A percentile compares a stretch with the other conserved stretches of the same genome.
phyloP scores from a whole-genome alignment of 2,329 filamentous ascomycete genomes.

The Beauveria australis region DNA sequence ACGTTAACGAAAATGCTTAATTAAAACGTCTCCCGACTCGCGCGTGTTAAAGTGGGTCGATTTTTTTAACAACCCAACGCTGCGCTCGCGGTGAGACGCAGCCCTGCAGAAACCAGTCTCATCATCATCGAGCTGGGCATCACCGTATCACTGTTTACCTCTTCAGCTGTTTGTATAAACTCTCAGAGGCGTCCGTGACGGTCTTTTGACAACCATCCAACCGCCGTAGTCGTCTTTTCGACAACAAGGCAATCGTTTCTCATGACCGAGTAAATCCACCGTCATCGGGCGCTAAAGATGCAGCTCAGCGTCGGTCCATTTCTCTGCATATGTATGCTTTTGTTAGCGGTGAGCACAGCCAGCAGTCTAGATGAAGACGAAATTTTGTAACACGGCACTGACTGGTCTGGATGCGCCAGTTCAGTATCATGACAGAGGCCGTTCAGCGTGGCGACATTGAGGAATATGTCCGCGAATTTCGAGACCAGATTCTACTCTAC shows the following conservation, averaged over 20 bases:
- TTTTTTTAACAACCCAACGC: too few relatives aligned
- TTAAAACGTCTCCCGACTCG: too few relatives aligned
- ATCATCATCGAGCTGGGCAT: background rate
- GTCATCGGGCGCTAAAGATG: background rate
- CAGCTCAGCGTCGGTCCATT: background rate
- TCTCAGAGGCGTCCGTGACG: too few relatives aligned
- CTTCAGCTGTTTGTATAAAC: too few relatives aligned
- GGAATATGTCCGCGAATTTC: constrained; percentile 1
- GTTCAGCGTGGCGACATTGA: constrained; percentile 2
- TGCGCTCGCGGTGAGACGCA: background rate
- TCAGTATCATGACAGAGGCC: background rate
- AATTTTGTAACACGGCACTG: background rate
- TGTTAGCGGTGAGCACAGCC: background rate
- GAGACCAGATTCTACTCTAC: background rate
- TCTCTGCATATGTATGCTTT: background rate
- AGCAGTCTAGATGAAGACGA: background rate
- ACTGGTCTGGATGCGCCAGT: background rate
- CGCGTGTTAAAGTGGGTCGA: too few relatives aligned
- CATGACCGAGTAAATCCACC: background rate
- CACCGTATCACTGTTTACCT: background rate
- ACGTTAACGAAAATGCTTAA: too few relatives aligned
- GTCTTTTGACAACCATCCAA: too few relatives aligned
- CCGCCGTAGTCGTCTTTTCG: background rate
- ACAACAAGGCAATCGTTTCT: background rate
- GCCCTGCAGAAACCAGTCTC: background rate